Evolutionary conservation across 441 rosid genomes (phyloP).

Genomic region (Adansonia gregorii): DNA sequence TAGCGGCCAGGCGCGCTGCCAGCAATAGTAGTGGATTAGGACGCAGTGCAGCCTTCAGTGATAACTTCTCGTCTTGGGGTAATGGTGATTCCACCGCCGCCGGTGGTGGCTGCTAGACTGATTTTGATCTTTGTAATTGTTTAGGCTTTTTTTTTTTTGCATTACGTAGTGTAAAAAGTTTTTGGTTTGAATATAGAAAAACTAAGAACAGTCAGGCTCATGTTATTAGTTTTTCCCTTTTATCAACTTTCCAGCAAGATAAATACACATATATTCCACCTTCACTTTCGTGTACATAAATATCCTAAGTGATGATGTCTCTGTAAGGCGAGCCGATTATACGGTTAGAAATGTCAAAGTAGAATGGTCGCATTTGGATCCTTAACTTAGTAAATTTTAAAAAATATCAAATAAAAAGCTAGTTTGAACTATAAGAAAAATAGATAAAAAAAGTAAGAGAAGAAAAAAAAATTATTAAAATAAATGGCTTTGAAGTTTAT

Average conservation of each 20-base stretch:
- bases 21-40: slow-evolving; percentile 22
- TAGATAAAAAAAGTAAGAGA: too few species aligned
- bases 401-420: too few species aligned
- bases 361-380: too few species aligned
- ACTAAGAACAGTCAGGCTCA: not conserved
- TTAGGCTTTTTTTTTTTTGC: not conserved
- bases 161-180: not conserved
- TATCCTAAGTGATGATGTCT: too few species aligned
- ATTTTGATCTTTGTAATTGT: not conserved
- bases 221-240: not conserved
- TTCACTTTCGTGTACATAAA: too few species aligned
- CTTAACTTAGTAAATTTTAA: too few species aligned
- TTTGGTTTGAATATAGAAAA: not conserved
- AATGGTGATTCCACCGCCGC: slow-evolving; percentile 28
- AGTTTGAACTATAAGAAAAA: too few species aligned
- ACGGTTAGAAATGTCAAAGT: too few species aligned
- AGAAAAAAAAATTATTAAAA: too few species aligned
- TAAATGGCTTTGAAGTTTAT: too few species aligned
- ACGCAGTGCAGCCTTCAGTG: slow-evolving; percentile 20
- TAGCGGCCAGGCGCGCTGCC: too few species aligned
- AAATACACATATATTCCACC: not conserved
- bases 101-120: slow-evolving; percentile 46
- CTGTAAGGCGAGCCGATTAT: too few species aligned
- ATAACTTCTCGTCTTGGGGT: slow-evolving; percentile 29
- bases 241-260: not conserved